Base-by-base conservation (phyloP, 805 yeast species). In the Saccharomyces paradoxus region DNA sequence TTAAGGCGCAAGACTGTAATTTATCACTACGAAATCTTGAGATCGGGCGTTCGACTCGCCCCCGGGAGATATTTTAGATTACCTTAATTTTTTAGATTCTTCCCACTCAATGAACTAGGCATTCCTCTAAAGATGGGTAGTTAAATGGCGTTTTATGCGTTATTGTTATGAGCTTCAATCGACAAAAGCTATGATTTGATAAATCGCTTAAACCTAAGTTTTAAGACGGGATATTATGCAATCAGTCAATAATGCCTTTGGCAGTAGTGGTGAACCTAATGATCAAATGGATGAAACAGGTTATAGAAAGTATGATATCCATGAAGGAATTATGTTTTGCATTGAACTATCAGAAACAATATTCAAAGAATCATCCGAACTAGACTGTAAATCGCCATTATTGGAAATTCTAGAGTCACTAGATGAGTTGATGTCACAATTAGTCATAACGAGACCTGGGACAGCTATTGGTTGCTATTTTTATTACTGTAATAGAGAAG, bases 401-500 rank as follows among this genome's bases (percentile, higher is more conserved):
- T 60, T 71, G 31, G 81, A 77, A 56, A 81, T 86, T 9, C 63
- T 91, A 17, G 74, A 75, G 13, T 77, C 86, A 1, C 73, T 87
- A 6, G 73, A 77, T 52, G 82, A 80, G n/a, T 71, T 89, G 37
- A 79, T 89, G 71, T 75, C 84, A 2, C 84, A 82, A 50, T 72
- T 88, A 55, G 81, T 86, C 1, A 81, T 86, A 32, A 76, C 85
- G 0, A 69, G 81, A 41, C 88, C 90, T 1, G 74, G 76, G 48
- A 85, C 92, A 1, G 91, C 89, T 0, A 73, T 89, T 27, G 97
- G 96, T 0, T 79, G 90, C 49, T 80, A 83, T 62, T 64, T 86
- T 14, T 81, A 80, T 69, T 81, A 79, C 63, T 79, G 80, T 67
- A 62, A 58, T 51, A 72, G 53, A 53, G 70, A 76, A 0, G 70